A percentile compares a stretch with the other conserved stretches of the same genome.
phyloP scores from a whole-genome alignment of 1,284 basidiomycete species.

The Peniophora sp. region DNA sequence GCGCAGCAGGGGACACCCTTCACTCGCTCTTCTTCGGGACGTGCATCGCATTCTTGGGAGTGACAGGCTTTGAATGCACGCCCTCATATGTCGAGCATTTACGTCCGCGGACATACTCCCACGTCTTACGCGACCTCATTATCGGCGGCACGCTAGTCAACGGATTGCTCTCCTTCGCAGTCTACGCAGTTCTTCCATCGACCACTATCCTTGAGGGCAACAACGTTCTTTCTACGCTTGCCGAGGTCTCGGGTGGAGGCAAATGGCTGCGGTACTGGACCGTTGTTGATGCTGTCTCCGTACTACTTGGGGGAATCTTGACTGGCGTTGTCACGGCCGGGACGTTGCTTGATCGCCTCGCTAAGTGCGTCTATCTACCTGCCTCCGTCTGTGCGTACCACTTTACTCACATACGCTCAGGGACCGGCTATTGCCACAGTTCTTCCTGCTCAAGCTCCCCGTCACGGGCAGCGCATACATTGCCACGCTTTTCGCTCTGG shows the following conservation, averaged over 20 bases:
- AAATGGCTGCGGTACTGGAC: conserved; percentile 52
- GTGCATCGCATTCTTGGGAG: conserved; percentile 59
- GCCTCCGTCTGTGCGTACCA: no score
- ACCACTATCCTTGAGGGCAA: conserved; percentile 36
- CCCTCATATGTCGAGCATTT: conserved; percentile 60
- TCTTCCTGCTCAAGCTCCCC: conserved; percentile 42
- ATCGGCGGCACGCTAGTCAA: conserved; percentile 47
- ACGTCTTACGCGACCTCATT: conserved; percentile 60
- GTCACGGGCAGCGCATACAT: conserved; percentile 46
- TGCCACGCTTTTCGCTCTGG: conserved; percentile 42
- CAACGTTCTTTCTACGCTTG: conserved; percentile 56
- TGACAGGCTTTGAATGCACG: conserved; percentile 47
- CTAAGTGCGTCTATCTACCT: conserved; percentile 18
- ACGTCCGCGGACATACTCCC: conserved; percentile 41
- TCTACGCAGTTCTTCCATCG: conserved; percentile 50
- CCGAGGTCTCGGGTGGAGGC: conserved; percentile 41
- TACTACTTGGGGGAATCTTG: conserved; percentile 62
- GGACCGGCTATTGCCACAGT: conserved; percentile 49
- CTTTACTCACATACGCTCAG: background rate
- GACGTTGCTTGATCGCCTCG: conserved; percentile 48
- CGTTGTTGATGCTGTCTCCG: conserved; percentile 55
- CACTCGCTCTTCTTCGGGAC: conserved; percentile 53
- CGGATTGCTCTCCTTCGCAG: conserved; percentile 44
- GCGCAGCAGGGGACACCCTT: conserved; percentile 23
- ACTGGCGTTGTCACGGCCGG: conserved; percentile 49